Base-by-base conservation (phyloP, 257 asterid species). In the Schizonepeta tenuifolia region DNA sequence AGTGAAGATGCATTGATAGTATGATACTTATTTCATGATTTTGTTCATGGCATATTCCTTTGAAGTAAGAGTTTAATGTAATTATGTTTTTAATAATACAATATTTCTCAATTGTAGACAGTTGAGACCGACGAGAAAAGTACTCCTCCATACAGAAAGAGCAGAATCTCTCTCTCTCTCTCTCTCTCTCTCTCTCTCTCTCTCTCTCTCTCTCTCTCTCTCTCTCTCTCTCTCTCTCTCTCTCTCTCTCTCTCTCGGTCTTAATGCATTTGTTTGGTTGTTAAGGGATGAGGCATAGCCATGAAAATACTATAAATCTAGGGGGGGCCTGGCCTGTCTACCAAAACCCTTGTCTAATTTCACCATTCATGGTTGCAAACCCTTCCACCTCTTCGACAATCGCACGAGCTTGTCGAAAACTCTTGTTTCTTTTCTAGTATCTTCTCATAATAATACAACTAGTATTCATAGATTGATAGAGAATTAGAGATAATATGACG, bases 291-390 rank as follows among this genome's bases (percentile, higher is more conserved):
- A 38, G 18, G 40, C 58, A 7, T 54, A 51, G 67, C 51, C 65
- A 58, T 47, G 46, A 26, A 54, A 7, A 59, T 44, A 59, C n/a
- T n/a, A n/a, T n/a, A n/a, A 54, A 18, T 18, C 5, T 18, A 63
- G 68, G 76, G 68, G 76, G 80, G 22, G 76, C 76, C 65, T 51
- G 21, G 35, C 54, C 54, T 64, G 15, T 60, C 61, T 50, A 21
- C 59, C 21, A 35, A 31, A 67, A 51, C 20, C 17, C 9, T 38
- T 38, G 43, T 38, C 11, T 22, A 35, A 5, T 61, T 50, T 61
- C 35, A 31, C 35, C 35, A 31, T 22, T 55, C 12, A 55, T 55
- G 74, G 73, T 69, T 67, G 8, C 74, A 67, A 59, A 41, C 7
- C 22, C 49, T 57, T 47, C 60, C 43, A 33, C 55, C 65, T 50